Conservation (phyloP, 768 basidiomycete species). For the Tricholoma flavovirens region DNA sequence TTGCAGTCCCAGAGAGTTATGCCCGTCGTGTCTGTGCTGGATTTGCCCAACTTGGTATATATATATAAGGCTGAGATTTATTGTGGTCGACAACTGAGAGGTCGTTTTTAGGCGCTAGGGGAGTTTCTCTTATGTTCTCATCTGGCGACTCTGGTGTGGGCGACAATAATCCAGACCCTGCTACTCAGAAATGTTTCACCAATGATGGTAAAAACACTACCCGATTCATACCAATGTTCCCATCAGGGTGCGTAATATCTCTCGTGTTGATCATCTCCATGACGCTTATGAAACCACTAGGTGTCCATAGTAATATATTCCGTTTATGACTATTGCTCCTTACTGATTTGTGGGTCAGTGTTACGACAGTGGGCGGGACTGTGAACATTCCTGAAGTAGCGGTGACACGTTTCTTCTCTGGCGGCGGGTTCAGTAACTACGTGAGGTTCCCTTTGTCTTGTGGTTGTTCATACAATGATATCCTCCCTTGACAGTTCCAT, state of each 20-base stretch:
- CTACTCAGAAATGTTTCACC: slow-evolving; percentile 46
- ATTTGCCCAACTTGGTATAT: slow-evolving; percentile 61
- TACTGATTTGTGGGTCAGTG: slow-evolving; percentile 31
- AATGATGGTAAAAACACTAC: slow-evolving; percentile 54
- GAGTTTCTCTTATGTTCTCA: slow-evolving; percentile 57
- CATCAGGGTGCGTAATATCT: slow-evolving; percentile 37
- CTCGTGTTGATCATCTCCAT: not conserved
- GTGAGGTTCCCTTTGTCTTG: slow-evolving; percentile 28
- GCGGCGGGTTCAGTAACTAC: slow-evolving; percentile 70
- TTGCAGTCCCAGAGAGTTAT: slow-evolving; percentile 49
- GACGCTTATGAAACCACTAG: slow-evolving; percentile 12
- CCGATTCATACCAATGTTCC: slow-evolving; percentile 55
- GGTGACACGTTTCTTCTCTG: slow-evolving; percentile 39
- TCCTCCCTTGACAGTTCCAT: not conserved
- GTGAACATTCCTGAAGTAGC: slow-evolving; percentile 22
- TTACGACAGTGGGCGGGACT: slow-evolving; percentile 71
- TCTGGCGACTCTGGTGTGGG: slow-evolving; percentile 71
- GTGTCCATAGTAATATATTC: slow-evolving; percentile 43
- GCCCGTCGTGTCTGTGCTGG: slow-evolving; percentile 52
- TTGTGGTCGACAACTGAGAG: not conserved
- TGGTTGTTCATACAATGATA: not conserved
- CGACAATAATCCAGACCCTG: slow-evolving; percentile 48
- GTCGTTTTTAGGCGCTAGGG: slow-evolving; percentile 49
- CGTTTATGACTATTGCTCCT: not conserved
- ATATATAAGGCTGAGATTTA: not conserved